Percentiles rank a stretch among this genome's conserved stretches.
These are phyloP conservation scores for Irpex rosettiformis DNA, from an alignment of 1,284 basidiomycete species.

Conservation along the genomic window DNA sequence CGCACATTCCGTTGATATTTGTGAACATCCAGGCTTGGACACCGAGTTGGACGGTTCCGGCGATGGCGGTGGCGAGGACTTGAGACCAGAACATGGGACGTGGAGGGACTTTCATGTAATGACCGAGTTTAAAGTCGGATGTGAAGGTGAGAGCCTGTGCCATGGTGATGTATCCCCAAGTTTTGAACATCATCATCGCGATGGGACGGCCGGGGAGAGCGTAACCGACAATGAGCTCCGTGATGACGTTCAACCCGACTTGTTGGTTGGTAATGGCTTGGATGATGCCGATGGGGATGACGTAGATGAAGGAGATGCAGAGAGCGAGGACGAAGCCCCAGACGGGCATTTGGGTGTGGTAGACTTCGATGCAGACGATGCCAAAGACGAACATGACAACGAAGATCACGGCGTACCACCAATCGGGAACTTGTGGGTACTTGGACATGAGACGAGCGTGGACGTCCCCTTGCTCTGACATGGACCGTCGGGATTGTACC, in stretches of 20 bases:
- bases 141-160: conserved; percentile 42
- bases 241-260: conserved; percentile 40
- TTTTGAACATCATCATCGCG: conserved; percentile 59
- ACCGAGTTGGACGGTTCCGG: conserved; percentile 37
- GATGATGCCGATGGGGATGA: conserved; percentile 55
- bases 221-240: conserved; percentile 44
- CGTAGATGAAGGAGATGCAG: conserved; percentile 36
- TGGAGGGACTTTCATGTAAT: conserved; percentile 46
- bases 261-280: conserved; percentile 45
- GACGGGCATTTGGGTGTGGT: conserved; percentile 58
- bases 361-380: conserved; percentile 62
- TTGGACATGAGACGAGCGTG: conserved; percentile 76
- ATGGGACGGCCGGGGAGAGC: conserved; percentile 45
- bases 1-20: conserved; percentile 42
- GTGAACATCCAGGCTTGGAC: conserved; percentile 45
- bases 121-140: conserved; percentile 43
- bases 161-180: conserved; percentile 45
- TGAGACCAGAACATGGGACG: conserved; percentile 44
- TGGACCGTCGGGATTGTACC: conserved; percentile 51
- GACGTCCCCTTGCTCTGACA: conserved; percentile 78
- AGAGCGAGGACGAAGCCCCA: conserved; percentile 46
- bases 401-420: conserved; percentile 30
- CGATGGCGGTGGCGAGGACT: conserved; percentile 41
- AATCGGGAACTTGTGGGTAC: conserved; percentile 50
- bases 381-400: conserved; percentile 50